Conservation (phyloP, 2,329 filamentous ascomycete species). For the Alternaria brassicicola region DNA sequence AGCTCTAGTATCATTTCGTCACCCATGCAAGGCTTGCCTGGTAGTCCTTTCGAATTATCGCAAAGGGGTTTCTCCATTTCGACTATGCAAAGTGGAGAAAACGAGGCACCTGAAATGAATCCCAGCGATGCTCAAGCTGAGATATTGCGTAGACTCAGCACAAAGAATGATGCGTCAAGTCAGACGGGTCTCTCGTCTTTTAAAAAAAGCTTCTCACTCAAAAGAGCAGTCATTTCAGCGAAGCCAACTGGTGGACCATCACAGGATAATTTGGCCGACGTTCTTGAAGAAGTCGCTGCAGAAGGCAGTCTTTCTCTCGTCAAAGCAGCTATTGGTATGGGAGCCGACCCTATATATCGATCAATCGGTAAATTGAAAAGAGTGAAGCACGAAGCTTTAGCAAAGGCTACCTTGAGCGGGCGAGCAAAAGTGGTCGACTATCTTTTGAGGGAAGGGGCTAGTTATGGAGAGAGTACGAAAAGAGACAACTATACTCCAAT, state of each 20-base stretch:
- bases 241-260: slow-evolving; percentile 3
- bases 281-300: slow-evolving; percentile 23
- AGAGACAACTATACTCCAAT: slow-evolving; percentile 16
- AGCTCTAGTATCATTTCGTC: slow-evolving; percentile 4
- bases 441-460: slow-evolving; percentile 22
- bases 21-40: slow-evolving; percentile 1
- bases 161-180: slow-evolving; percentile 4
- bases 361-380: slow-evolving; percentile 19
- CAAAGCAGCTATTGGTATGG: slow-evolving; percentile 17
- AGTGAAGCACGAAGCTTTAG: slow-evolving; percentile 23
- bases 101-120: slow-evolving; percentile 16
- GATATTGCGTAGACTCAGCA: slow-evolving; percentile 16
- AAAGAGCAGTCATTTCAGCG: slow-evolving; percentile 13
- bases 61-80: slow-evolving; percentile 18
- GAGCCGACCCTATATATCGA: slow-evolving; percentile 15
- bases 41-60: slow-evolving; percentile 11
- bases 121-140: slow-evolving; percentile 20
- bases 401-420: slow-evolving; percentile 22
- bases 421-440: slow-evolving; percentile 22
- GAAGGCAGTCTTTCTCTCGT: slow-evolving; percentile 23
- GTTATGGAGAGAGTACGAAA: slow-evolving; percentile 20
- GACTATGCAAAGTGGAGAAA: slow-evolving; percentile 12
- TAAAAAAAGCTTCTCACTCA: slow-evolving; percentile 21
- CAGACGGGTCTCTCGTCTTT: slow-evolving; percentile 10
- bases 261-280: slow-evolving; percentile 11